phyloP scores from a whole-genome alignment of 495 filamentous ascomycete genomes.

The Neurospora sp. region DNA sequence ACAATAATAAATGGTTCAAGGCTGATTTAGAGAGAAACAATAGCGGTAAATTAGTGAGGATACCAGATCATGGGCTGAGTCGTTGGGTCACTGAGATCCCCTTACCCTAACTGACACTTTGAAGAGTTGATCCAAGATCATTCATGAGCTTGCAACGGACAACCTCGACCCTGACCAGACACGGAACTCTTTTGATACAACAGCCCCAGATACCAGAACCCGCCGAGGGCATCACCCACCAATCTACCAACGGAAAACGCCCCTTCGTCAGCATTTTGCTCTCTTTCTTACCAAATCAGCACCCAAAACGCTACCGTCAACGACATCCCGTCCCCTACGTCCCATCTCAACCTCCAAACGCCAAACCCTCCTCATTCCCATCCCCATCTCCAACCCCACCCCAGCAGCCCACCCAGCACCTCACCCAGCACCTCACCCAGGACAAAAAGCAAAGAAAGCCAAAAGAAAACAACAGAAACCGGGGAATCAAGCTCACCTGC shows the following conservation, averaged over 20 bases:
- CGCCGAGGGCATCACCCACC: background rate
- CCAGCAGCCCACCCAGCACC: background rate
- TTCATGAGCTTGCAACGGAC: background rate
- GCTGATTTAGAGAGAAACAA: background rate
- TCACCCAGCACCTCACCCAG: background rate
- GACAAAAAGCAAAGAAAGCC: background rate
- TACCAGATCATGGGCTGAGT: background rate
- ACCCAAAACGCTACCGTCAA: too few species aligned
- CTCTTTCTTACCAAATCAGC: background rate
- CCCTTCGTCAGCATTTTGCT: background rate
- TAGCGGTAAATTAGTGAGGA: background rate
- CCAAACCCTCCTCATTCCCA: background rate
- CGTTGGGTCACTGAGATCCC: too few species aligned
- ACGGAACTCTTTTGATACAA: background rate
- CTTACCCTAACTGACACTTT: background rate
- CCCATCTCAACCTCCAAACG: too few species aligned
- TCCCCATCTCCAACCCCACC: background rate
- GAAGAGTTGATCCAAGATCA: background rate
- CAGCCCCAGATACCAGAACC: background rate
- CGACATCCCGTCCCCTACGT: too few species aligned
- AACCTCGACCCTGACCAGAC: background rate
- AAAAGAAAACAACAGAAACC: background rate
- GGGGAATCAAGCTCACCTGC: conserved; percentile 29
- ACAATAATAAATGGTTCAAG: background rate
- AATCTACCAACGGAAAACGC: background rate